Evolutionary conservation across 225 moss, liverwort and hornwort genomes (phyloP).

Genomic region (Lunularia cruciata): DNA sequence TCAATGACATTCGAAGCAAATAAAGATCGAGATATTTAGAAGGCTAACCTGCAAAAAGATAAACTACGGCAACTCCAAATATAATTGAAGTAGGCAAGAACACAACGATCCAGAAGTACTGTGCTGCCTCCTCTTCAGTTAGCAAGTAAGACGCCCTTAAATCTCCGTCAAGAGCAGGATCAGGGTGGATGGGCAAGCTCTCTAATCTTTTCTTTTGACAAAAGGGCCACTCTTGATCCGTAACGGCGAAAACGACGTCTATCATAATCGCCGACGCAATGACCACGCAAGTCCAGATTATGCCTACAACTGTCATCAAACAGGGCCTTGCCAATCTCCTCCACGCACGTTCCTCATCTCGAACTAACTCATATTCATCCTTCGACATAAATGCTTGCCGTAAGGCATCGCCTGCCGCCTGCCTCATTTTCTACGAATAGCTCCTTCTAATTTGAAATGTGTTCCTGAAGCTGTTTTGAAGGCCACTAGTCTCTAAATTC

Average conservation of each 20-base stretch:
- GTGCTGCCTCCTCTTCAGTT: conserved; percentile 83
- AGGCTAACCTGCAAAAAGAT: conserved; percentile 88
- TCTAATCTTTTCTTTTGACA: conserved; percentile 73
- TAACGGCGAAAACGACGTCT: conserved; percentile 77
- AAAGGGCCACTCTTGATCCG: conserved; percentile 65
- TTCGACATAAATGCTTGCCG: conserved; percentile 89
- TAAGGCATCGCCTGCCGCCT: conserved; percentile 74
- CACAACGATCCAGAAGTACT: conserved; percentile 75
- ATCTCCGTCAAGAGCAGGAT: conserved; percentile 22
- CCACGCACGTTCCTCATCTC: conserved; percentile 81
- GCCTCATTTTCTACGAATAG: conserved; percentile 56
- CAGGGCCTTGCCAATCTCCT: conserved; percentile 65
- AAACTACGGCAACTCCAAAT: conserved; percentile 65
- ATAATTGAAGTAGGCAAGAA: conserved; percentile 81
- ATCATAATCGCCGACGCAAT: conserved; percentile 61
- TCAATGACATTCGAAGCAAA: too few relatives aligned
- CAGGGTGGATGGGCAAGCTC: conserved; percentile 23
- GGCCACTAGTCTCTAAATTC: not conserved
- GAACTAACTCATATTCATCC: conserved; percentile 69
- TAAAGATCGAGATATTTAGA: too few relatives aligned
- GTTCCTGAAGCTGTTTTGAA: not conserved
- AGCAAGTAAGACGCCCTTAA: conserved; percentile 47
- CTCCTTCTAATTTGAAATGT: not conserved
- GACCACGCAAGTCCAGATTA: conserved; percentile 61
- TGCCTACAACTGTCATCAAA: conserved; percentile 52